Base-by-base conservation (phyloP, 75 land plant species). In the Pinus albicaulis region DNA sequence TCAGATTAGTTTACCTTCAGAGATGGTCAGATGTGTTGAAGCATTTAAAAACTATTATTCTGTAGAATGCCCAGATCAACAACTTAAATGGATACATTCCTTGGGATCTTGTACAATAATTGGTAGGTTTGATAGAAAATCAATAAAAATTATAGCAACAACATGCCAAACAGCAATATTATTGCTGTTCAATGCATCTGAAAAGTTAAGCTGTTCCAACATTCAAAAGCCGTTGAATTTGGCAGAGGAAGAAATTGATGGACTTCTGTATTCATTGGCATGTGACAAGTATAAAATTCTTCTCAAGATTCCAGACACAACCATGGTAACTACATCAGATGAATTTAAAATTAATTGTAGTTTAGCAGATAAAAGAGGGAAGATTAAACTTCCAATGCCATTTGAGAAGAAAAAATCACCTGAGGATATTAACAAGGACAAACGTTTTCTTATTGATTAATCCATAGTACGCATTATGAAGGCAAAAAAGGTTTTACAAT, bases 391-490 rank as follows among this genome's bases (percentile, higher is more conserved):
- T 24, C 17, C 15, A 13, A 60, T 53, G 93, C 95, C 71, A 93
- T 87, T 79, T 93, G 89, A 74, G 91, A 92, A 77, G 93, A 92
- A 84, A 92, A 95, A 73, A 93, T 89, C 2, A 86, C 92, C 91
- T 44, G 95, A 89, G 76, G 95, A 91, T 83, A 92, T 92, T 72
- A 89, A 92, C 72, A 92, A 92, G 79, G 90, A 95, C 75, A 79
- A 93, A 56, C 82, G 92, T 28, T 92, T 91, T 82, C 89, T 92
- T 5, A 91, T 95, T 76, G 95, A 95, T 88, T 95, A 93, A 20
- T 87, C 92, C 7, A 91, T 92, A 60, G 95, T 95, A 16, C 89
- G 98, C 16, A 92, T 92, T 41, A 95, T 95, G 98, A 95, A 95
- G 79, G 89, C 92, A 59, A 81, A 92, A 24, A 92, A 91, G 74